phyloP scores from a whole-genome alignment of 2,329 filamentous ascomycete species.

The Aureobasidium zeae region DNA sequence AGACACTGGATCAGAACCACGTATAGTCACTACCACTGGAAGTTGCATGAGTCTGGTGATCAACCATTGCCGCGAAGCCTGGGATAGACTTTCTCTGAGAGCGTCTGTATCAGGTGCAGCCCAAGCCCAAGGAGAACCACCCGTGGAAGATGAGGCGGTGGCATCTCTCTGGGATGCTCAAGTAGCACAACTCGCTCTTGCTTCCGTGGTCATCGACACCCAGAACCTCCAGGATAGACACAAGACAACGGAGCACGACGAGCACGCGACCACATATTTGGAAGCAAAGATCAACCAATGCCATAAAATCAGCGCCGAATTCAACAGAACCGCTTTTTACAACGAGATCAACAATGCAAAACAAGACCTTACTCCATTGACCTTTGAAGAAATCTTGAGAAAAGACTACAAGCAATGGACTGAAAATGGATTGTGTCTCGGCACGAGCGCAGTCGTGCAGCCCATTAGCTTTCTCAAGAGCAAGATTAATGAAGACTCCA shows the following conservation, averaged over 20 bases:
- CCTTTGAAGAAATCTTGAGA: slow-evolving; percentile 57
- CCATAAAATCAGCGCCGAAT: slow-evolving; percentile 32
- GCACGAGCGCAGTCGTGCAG: slow-evolving; percentile 58
- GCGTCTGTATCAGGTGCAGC: slow-evolving; percentile 26
- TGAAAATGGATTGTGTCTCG: slow-evolving; percentile 47
- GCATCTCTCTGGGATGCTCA: slow-evolving; percentile 44
- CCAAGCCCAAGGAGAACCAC: slow-evolving; percentile 31
- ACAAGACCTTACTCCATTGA: slow-evolving; percentile 53
- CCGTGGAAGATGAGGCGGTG: slow-evolving; percentile 29
- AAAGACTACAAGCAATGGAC: slow-evolving; percentile 83
- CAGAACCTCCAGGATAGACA: slow-evolving; percentile 47
- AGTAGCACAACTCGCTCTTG: slow-evolving; percentile 58
- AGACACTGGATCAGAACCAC: slow-evolving; percentile 41
- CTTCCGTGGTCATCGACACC: slow-evolving; percentile 66
- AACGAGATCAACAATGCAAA: slow-evolving; percentile 54
- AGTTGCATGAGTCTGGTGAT: slow-evolving; percentile 66
- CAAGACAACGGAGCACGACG: slow-evolving; percentile 58
- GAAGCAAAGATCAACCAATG: slow-evolving; percentile 43
- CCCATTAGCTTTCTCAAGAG: slow-evolving; percentile 50
- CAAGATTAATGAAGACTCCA: slow-evolving; percentile 41
- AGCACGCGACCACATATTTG: slow-evolving; percentile 48
- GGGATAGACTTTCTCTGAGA: slow-evolving; percentile 42
- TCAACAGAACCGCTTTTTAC: slow-evolving; percentile 50
- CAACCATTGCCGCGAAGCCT: slow-evolving; percentile 47
- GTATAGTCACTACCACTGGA: slow-evolving; percentile 57